Evolutionary conservation across 129 eudicot genomes (phyloP).

Genomic region (sunflower (Helianthus annuus)): HanXRQr2.0-SUNRISE NC_035446.2:158687287-158687786

Average conservation of each 20-base stretch:
- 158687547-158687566: not conserved
- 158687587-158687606: not conserved
- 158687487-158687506: not conserved
- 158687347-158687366: too few species aligned
- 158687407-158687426: not conserved
- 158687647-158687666: not conserved
- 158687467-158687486: slow-evolving; percentile 5
- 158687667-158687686: not conserved
- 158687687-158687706: not conserved
- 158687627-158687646: too few species aligned
- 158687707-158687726: not conserved
- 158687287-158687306: too few species aligned
- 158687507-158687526: not conserved
- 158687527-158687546: not conserved
- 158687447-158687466: not conserved
- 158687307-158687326: too few species aligned
- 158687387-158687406: too few species aligned
- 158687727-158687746: slow-evolving; percentile 50
- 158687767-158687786: slow-evolving; percentile 62
- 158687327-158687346: too few species aligned
- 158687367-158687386: too few species aligned
- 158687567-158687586: not conserved
- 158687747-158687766: slow-evolving; percentile 55
- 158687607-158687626: not conserved
- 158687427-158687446: not conserved